Evolutionary conservation across 352 stramenopile genomes (phyloP), one percentile per base, ranked within the genome.

Genomic region (Pseudoperonospora humuli): DNA sequence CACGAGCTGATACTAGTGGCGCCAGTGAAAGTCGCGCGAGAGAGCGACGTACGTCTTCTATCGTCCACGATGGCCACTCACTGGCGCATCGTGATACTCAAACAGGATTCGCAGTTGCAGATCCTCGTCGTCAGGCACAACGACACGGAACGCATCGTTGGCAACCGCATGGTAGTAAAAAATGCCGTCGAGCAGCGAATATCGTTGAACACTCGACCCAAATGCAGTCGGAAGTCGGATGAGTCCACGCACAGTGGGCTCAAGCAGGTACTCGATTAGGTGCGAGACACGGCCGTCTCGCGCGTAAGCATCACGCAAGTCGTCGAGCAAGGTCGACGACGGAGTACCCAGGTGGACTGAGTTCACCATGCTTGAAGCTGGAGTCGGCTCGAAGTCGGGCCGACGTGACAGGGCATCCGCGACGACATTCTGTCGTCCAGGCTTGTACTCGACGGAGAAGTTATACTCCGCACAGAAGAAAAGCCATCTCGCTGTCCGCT

Each of bases 401-500:
- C 27, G 15, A 7, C 39, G 39, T 3, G 15, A 45, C 2, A 45
- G 3, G 9, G 39, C 39, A 20, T 46, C 39, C 3, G n/a, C 26
- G 9, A 45, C 26, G 19, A 46, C 25, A 13, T 40, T 40, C 3
- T 23, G 26, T 31, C 26, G 26, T 31, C 26, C 10, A n/a, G 4
- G 26, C 8, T 31, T 31, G 8, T 31, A 14, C 1, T 31, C 8
- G 7, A 31, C 3, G 26, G 26, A 13, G 26, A 31, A 31, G 26
- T 60, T 54, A 37, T 45, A 59, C 24, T 68, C 53, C 0, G 47
- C 24, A 19, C 64, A 68, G 19, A 65, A 54, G 0, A 42, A 50
- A 0, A 68, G 15, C 48, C 53, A 68, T 1, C 54, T 23, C 7
- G 25, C 53, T 42, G 64, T 61, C 0, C 52, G 17, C 13, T 61